A percentile compares a stretch with the other conserved stretches of the same genome.
phyloP scores from a whole-genome alignment of 768 basidiomycete species.

The Bullera alba region DNA sequence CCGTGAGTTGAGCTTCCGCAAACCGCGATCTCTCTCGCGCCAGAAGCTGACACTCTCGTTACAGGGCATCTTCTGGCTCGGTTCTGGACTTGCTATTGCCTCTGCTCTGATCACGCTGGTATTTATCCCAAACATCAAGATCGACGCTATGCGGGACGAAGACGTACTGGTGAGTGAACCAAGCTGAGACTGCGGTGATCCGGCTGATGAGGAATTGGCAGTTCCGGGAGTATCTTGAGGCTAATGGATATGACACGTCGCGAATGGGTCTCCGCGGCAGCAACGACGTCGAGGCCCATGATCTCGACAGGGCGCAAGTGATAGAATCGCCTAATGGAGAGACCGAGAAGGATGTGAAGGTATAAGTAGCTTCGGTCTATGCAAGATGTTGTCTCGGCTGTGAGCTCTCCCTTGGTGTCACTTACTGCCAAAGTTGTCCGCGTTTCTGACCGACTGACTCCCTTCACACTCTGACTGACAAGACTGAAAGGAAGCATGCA shows the following conservation, averaged over 20 bases:
- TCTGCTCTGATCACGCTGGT: slow-evolving; percentile 67
- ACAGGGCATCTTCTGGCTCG: slow-evolving; percentile 29
- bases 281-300: no score
- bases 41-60: neutral
- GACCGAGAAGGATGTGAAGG: no score
- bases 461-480: no score
- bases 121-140: slow-evolving; percentile 65
- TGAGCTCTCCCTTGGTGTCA: no score
- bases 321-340: no score
- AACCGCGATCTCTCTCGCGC: neutral
- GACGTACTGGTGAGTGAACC: slow-evolving; percentile 55
- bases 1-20: slow-evolving; percentile 58
- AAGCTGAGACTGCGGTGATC: slow-evolving; percentile 8
- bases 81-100: slow-evolving; percentile 61
- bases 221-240: slow-evolving; percentile 76
- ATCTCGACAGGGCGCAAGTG: no score
- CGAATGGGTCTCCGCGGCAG: no score
- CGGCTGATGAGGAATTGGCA: neutral
- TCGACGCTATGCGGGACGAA: slow-evolving; percentile 73
- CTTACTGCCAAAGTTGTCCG: no score
- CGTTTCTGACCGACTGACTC: no score
- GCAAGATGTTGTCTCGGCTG: no score
- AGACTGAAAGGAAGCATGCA: no score
- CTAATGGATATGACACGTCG: slow-evolving; percentile 69
- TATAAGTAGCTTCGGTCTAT: no score